phyloP scores from a whole-genome alignment of 192 early-diverging fungal species.

The Chytriomyces sp. region DNA sequence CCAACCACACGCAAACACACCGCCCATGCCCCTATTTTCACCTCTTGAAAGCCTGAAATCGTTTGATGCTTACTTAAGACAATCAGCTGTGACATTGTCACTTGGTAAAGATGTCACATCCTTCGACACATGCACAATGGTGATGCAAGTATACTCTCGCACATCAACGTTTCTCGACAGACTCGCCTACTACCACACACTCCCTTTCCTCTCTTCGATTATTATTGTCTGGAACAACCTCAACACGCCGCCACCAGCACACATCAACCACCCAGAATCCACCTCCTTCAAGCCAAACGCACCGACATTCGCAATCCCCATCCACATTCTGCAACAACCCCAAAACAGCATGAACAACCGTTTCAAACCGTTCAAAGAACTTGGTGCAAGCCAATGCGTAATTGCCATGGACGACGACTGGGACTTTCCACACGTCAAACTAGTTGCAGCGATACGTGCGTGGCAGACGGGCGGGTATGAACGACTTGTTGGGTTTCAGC shows the following conservation, averaged over 20 bases:
- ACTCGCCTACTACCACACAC: conserved; percentile 38
- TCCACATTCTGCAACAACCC: conserved; percentile 30
- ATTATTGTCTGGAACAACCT: conserved; percentile 46
- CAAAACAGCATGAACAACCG: conserved; percentile 45
- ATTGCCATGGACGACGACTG: conserved; percentile 46
- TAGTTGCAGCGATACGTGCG: conserved; percentile 20
- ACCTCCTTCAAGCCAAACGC: background rate
- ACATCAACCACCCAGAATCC: conserved; percentile 20
- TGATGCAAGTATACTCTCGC: conserved; percentile 43
- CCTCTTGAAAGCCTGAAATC: background rate
- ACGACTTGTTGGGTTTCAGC: conserved; percentile 38
- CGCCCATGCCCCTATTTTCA: background rate
- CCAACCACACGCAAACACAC: background rate
- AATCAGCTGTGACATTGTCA: no score
- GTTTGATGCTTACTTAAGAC: background rate
- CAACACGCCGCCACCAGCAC: conserved; percentile 20
- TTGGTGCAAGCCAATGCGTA: conserved; percentile 25
- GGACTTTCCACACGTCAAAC: conserved; percentile 44
- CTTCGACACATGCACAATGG: conserved; percentile 38
- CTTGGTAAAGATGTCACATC: background rate
- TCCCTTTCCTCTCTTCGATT: conserved; percentile 28
- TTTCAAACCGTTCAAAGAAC: conserved; percentile 31
- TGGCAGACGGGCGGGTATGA: conserved; percentile 32
- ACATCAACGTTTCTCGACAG: conserved; percentile 19
- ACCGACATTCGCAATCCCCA: conserved; percentile 16